Conservation (phyloP, 75 land plant species). For the Larix kaempferi region DNA sequence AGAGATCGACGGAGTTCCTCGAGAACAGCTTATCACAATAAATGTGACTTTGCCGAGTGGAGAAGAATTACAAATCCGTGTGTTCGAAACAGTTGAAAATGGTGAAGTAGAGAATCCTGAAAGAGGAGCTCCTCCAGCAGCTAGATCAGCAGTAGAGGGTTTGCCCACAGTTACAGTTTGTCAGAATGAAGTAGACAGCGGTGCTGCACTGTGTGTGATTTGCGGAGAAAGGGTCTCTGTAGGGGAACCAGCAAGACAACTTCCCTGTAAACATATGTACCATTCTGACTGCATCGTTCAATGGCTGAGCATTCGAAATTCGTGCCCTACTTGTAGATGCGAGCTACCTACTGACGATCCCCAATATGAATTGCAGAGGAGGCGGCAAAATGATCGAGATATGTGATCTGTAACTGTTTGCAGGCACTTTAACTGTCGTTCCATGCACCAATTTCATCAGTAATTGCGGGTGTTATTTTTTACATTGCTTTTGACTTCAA, state of each 20-base stretch:
- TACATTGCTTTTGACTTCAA: too few species aligned
- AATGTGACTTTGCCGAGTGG: too few species aligned
- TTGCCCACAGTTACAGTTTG: conserved; percentile 2
- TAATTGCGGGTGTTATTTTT: too few species aligned
- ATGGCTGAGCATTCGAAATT: conserved; percentile 18
- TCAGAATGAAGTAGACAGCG: conserved; percentile 11
- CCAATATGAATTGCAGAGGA: conserved; percentile 32
- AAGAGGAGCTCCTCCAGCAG: conserved; percentile 18
- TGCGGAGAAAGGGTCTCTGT: conserved; percentile 32
- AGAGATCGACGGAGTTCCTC: too few species aligned
- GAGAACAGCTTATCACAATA: too few species aligned
- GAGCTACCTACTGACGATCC: conserved; percentile 29
- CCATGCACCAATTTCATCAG: too few species aligned
- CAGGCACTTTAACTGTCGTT: too few species aligned
- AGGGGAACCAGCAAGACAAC: conserved; percentile 15
- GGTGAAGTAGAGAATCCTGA: conserved; percentile 11
- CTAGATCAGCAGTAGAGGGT: conserved; percentile 14
- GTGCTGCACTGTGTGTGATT: conserved; percentile 31
- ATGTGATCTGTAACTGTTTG: too few species aligned
- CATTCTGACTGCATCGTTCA: conserved; percentile 25
- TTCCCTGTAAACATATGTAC: conserved; percentile 38
- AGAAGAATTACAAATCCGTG: too few species aligned
- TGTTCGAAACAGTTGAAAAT: too few species aligned
- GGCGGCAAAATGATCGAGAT: neutral
- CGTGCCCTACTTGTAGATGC: conserved; percentile 23